Evolutionary conservation across 2,329 filamentous ascomycete genomes (phyloP), one percentile per base, ranked within the genome.

Genomic region (Harringtonia aguacate): DNA sequence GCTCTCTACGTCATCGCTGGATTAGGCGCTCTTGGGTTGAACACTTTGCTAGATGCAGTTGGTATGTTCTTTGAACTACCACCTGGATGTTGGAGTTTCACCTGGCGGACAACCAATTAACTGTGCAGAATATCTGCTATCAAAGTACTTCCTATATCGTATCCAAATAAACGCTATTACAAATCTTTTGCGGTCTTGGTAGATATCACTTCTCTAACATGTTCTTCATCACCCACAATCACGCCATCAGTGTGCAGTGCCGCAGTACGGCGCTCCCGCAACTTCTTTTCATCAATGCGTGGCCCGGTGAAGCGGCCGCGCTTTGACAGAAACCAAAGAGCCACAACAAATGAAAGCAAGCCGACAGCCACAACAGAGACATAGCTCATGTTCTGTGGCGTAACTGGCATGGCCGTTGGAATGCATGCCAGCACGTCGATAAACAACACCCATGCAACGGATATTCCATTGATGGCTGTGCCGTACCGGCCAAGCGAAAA

Each of bases 401-500:
- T 46, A 17, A 53, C 49, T 7, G 50, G 52, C 28, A 50, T 31
- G 14, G 42, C 31, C 1, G 39, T 43, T 4, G 52, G 50, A 15
- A 53, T 48, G 8, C 46, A 46, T 18, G 40, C 39, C 20, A 48
- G 39, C 20, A 49, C 18, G 20, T 46, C 41, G 18, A 45, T 30
- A 22, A 49, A 49, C 1, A 37, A 3, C 2, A 49, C 44, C 47
- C 47, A 49, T 21, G 36, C 44, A 17, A 46, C 29, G 3, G 41
- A 15, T 1, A 38, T 14, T 9, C 33, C 39, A 35, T 59, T 59
- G 22, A 59, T 36, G 5, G 45, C 21, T 2, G 41, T 39, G 1
- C 57, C 57, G 8, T 42, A 57, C n/a, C 24, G 52, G 0, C 55
- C 57, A 1, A 59, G 43, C 13, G 42, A 49, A 8, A 59, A 57